Base-by-base conservation (phyloP, 768 basidiomycete species). In the Imleria badia region DNA sequence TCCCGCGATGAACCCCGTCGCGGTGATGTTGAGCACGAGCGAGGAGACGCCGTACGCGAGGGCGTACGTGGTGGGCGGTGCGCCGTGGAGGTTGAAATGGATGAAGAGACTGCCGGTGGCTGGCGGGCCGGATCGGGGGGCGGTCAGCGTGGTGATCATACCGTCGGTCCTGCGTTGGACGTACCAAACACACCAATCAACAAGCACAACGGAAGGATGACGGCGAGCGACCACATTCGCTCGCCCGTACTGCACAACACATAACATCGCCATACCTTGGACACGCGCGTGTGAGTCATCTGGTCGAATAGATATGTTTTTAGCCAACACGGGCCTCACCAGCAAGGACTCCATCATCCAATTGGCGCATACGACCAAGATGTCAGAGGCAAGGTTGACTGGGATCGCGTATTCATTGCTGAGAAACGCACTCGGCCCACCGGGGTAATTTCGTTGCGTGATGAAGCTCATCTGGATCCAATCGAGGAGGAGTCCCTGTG, bases 241-340 rank as follows among this genome's bases (percentile, higher is more conserved):
- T 75, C 76, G 12, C 71, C 72, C 3, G 71, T 70, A 35, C 67
- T 65, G 75, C 78, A 80, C 22, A 79, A 76, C 14, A 79, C 72
- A 70, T 73, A 76, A 57, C 78, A 79, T 19, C 78, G 67, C 77
- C 77, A 79, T 30, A 79, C 62, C 78, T 55, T 76, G 19, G 9
- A 35, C 39, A 12, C 10, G 13, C 23, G 26, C 4, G 12, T 23
- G 31, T 46, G 17, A 56, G 43, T 15, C 5, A 22, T 41, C 26
- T 7, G 19, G 20, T 34, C 20, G 14, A 19, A 34, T n/a, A 26
- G 47, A 30, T 19, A 12, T n/a, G 20, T 15, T 29, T 15, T 20
- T 17, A 26, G 7, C 10, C 12, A 19, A 26, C 6, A 34, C 2
- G n/a, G 17, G 15, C n/a, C 39, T 51, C 33, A 45, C 41, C 52